A percentile compares a stretch with the other conserved stretches of the same genome.
These are phyloP conservation scores for Penicillium sp. DNA, from an alignment of 2,329 filamentous ascomycete species.

Conservation along the genomic window DNA sequence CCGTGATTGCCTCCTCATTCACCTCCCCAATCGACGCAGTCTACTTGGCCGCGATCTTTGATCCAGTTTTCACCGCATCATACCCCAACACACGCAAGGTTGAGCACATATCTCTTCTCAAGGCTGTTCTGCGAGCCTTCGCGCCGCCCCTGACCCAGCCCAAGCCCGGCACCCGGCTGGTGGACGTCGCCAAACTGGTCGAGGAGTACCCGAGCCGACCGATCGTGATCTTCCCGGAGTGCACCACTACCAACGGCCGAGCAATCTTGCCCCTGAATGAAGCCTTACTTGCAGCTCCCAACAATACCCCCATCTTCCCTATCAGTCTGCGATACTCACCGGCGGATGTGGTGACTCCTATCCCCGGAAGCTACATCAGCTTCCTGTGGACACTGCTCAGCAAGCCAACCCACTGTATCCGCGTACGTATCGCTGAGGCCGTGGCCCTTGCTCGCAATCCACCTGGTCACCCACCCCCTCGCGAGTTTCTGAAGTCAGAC, in stretches of 20 bases:
- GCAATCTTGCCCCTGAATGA: slow-evolving; percentile 82
- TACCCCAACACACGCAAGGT: slow-evolving; percentile 72
- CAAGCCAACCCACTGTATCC: slow-evolving; percentile 79
- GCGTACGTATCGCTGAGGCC: slow-evolving; percentile 80
- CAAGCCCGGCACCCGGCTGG: slow-evolving; percentile 48
- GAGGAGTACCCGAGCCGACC: slow-evolving; percentile 66
- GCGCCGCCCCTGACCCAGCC: slow-evolving; percentile 52
- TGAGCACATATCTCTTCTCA: slow-evolving; percentile 68
- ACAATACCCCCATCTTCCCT: slow-evolving; percentile 75
- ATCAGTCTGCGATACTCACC: slow-evolving; percentile 86
- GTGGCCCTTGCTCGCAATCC: slow-evolving; percentile 42
- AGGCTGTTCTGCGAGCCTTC: slow-evolving; percentile 71
- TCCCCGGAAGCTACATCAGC: slow-evolving; percentile 65
- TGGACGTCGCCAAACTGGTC: slow-evolving; percentile 61
- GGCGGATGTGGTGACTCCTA: slow-evolving; percentile 81
- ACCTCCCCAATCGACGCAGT: slow-evolving; percentile 90
- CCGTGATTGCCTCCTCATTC: slow-evolving; percentile 83
- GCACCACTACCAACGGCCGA: slow-evolving; percentile 87
- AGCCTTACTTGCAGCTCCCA: slow-evolving; percentile 63
- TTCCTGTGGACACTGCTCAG: slow-evolving; percentile 87
- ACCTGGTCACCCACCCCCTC: slow-evolving; percentile 16
- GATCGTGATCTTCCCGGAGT: slow-evolving; percentile 87
- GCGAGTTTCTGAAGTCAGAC: slow-evolving; percentile 21
- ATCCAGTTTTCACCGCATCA: slow-evolving; percentile 85
- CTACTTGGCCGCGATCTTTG: slow-evolving; percentile 93